Evolutionary conservation across 2,329 filamentous ascomycete species (phyloP).

Genomic region (Phyllosticta citribraziliensis): DNA sequence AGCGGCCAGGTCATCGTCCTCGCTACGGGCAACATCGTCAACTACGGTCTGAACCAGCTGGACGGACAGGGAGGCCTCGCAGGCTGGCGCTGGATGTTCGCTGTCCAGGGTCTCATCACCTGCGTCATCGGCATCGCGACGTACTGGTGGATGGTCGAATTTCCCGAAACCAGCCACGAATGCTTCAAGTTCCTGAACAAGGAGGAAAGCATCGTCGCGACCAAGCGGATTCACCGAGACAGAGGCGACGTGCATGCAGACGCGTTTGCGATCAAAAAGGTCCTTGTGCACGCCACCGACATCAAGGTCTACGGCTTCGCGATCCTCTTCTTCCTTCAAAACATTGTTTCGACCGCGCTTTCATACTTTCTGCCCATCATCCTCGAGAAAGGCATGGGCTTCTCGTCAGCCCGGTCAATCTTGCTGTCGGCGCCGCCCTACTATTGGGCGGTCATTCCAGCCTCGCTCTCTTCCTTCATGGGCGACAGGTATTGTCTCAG

Average conservation of each 20-base stretch:
- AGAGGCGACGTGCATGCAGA: conserved; percentile 50
- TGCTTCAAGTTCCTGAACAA: conserved; percentile 49
- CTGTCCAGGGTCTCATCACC: conserved; percentile 55
- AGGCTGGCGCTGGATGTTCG: conserved; percentile 61
- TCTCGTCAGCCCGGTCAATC: conserved; percentile 38
- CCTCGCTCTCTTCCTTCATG: conserved; percentile 51
- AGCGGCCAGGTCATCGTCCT: conserved; percentile 55
- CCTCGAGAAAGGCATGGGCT: conserved; percentile 39
- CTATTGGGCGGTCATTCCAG: conserved; percentile 56
- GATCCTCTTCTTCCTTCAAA: conserved; percentile 55
- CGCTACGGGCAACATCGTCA: conserved; percentile 57
- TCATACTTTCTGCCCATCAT: conserved; percentile 58
- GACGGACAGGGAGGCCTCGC: conserved; percentile 46
- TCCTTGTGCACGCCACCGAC: conserved; percentile 49
- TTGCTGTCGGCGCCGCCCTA: conserved; percentile 58
- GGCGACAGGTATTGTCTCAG: conserved; percentile 52
- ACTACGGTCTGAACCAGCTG: conserved; percentile 58
- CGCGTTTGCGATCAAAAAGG: conserved; percentile 44
- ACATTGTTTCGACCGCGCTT: conserved; percentile 55
- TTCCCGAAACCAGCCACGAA: conserved; percentile 50
- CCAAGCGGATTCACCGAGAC: conserved; percentile 50
- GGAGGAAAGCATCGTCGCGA: conserved; percentile 47
- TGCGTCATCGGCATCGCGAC: conserved; percentile 48
- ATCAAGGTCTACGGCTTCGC: conserved; percentile 56
- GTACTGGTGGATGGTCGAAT: conserved; percentile 63